Base-by-base conservation (phyloP, 352 stramenopile species). In the Phytophthora fragariaefolia region DNA sequence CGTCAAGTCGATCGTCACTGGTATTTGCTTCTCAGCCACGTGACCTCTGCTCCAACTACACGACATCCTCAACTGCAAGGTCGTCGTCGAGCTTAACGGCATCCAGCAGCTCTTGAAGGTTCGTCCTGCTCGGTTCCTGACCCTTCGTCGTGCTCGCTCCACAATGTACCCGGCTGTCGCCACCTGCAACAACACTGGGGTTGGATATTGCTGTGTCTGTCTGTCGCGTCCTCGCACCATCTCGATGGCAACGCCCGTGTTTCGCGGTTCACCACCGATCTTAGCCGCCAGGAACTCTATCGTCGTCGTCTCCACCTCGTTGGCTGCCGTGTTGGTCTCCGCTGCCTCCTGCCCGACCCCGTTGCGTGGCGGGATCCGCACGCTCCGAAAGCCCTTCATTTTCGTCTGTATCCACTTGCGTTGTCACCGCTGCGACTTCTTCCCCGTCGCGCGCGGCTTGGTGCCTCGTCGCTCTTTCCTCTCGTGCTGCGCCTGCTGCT, bases 101-200 rank as follows among this genome's bases (percentile, higher is more conserved):
- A 34, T 34, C n/a, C 28, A 36, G 28, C 28, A 36, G 28, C 5
- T 36, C 28, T 10, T 36, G 8, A 10, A 36, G 13, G 8, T 36
- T 15, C 51, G 22, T 15, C 51, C 51, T n/a, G 51, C 51, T 24
- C 52, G 23, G 22, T 60, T 60, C 7, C 52, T 23, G 3, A 18
- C 12, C 2, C 38, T n/a, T 6, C 52, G 52, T 1, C 52, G 13
- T 10, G 23, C 38, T 7, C 36, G 10, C n/a, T 60, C 52, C 2
- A 60, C 52, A 36, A 51, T 60, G 38, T 50, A 5, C 4, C 52
- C 52, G n/a, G 36, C 38, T 18, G 38, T 60, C 8, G 6, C 36
- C 52, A 43, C 38, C 12, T 51, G 36, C 8, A 58, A 15, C 2
- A 58, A 15, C 4, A 15, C 17, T n/a, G 22, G 34, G 17, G 32